phyloP scores from a whole-genome alignment of 2,329 filamentous ascomycete genomes.

The Sphaerulina populicola region DNA sequence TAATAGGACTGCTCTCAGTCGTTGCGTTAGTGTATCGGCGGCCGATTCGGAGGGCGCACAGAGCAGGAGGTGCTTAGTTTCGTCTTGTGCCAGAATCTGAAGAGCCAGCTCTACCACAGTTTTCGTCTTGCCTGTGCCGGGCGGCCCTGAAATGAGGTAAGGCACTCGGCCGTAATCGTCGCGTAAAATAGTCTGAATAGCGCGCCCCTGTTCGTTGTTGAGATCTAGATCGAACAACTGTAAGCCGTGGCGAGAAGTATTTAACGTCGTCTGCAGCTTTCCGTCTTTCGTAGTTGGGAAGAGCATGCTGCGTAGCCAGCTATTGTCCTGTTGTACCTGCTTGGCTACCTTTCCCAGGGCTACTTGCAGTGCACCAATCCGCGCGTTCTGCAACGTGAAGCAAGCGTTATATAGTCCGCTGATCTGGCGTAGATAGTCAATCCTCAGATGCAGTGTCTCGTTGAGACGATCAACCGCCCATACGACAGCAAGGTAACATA shows the following conservation, averaged over 20 bases:
- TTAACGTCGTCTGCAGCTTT: slow-evolving; percentile 34
- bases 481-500: slow-evolving; percentile 19
- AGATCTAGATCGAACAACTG: slow-evolving; percentile 36
- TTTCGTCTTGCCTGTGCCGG: slow-evolving; percentile 48
- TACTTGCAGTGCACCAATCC: slow-evolving; percentile 12
- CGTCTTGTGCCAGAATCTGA: slow-evolving; percentile 15
- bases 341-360: slow-evolving; percentile 10
- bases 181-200: slow-evolving; percentile 37
- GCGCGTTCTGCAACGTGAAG: slow-evolving; percentile 18
- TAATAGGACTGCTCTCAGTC: slow-evolving; percentile 17
- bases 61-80: slow-evolving; percentile 17
- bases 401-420: slow-evolving; percentile 20
- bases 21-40: slow-evolving; percentile 21
- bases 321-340: slow-evolving; percentile 1
- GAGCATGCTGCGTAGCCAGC: slow-evolving; percentile 37
- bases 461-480: slow-evolving; percentile 22
- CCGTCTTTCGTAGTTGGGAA: slow-evolving; percentile 38
- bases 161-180: slow-evolving; percentile 40
- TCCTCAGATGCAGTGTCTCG: slow-evolving; percentile 17
- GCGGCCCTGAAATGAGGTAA: slow-evolving; percentile 43
- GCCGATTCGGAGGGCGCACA: slow-evolving; percentile 27
- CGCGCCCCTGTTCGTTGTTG: slow-evolving; percentile 44
- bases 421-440: slow-evolving; percentile 14
- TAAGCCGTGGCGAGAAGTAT: slow-evolving; percentile 31
- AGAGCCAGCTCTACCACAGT: slow-evolving; percentile 42